Conservation (phyloP, 164 flowering plant species). For the Dillenia suffruticosa region DNA sequence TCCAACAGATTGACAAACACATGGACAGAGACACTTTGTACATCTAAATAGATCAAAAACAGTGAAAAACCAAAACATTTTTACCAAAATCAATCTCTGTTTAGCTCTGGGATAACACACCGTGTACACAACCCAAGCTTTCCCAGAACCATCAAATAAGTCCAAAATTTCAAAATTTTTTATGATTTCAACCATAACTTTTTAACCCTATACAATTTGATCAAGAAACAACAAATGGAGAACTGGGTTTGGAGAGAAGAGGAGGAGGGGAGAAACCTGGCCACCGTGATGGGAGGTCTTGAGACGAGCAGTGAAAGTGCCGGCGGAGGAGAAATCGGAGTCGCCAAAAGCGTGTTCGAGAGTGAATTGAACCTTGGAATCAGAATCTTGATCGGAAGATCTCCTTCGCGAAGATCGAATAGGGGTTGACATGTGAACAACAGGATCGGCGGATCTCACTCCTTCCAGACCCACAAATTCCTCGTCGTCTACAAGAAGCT, state of each 20-base stretch:
- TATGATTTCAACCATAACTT: too few species aligned
- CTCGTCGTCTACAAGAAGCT: conserved; percentile 78
- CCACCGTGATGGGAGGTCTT: conserved; percentile 69
- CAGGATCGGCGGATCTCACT: conserved; percentile 15
- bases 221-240: neutral
- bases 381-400: conserved; percentile 49
- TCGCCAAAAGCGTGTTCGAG: conserved; percentile 91
- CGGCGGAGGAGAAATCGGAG: conserved; percentile 72
- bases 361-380: conserved; percentile 77
- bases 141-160: neutral
- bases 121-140: too few species aligned
- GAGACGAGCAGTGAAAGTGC: conserved; percentile 80
- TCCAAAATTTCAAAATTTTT: neutral
- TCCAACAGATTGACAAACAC: too few species aligned
- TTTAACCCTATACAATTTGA: neutral
- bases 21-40: too few species aligned
- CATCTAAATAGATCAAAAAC: neutral
- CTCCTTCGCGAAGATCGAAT: conserved; percentile 26
- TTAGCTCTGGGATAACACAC: too few species aligned
- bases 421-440: conserved; percentile 20
- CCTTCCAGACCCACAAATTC: conserved; percentile 65
- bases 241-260: neutral
- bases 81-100: too few species aligned
- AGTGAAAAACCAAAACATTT: neutral
- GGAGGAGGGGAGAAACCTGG: conserved; percentile 42